Evolutionary conservation across 345 rosid species (phyloP).

Genomic region (Populus simonii): DNA sequence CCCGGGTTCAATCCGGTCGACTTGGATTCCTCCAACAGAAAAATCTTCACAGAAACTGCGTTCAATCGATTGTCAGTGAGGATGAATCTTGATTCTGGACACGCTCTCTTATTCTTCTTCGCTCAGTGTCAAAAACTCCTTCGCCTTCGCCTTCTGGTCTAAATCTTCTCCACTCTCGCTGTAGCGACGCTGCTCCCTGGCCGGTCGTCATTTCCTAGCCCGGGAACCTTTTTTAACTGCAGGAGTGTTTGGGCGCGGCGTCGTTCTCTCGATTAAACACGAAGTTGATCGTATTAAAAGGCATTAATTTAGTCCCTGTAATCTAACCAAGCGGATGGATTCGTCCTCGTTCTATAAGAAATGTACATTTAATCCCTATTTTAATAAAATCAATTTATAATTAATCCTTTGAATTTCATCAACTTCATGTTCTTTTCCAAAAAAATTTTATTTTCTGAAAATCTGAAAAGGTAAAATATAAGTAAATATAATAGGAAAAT

Average conservation of each 20-base stretch:
- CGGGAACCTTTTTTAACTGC: neutral
- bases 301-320: too few species aligned
- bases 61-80: conserved; percentile 34
- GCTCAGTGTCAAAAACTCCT: conserved; percentile 37
- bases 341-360: too few species aligned
- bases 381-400: too few species aligned
- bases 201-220: neutral
- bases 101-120: conserved; percentile 46
- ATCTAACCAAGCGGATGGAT: neutral
- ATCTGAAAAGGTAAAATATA: too few species aligned
- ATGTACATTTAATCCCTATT: too few species aligned
- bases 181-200: neutral
- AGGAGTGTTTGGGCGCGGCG: neutral
- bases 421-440: too few species aligned
- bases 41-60: conserved; percentile 66
- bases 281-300: neutral
- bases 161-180: neutral
- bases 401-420: too few species aligned
- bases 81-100: conserved; percentile 43
- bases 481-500: too few species aligned
- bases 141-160: conserved; percentile 46
- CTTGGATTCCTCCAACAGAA: conserved; percentile 61
- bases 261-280: neutral
- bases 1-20: conserved; percentile 72
- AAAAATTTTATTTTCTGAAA: too few species aligned